These are phyloP conservation scores for Cairneyella variabilis DNA, from an alignment of 495 filamentous ascomycete genomes.

Conservation along the genomic window DNA sequence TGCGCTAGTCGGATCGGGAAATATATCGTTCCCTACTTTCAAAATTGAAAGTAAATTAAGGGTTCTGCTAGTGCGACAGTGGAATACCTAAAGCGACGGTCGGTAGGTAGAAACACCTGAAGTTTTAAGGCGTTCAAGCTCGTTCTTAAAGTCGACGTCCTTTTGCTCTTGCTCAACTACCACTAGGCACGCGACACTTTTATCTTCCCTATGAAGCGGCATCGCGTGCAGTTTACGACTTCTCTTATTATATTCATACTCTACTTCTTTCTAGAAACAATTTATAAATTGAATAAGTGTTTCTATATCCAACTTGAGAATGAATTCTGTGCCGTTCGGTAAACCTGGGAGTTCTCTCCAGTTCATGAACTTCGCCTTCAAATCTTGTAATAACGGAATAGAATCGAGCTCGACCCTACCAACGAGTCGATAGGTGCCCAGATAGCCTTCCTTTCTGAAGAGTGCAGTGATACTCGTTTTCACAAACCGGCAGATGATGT, in stretches of 20 bases:
- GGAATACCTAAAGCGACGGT: neutral
- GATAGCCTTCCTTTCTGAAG: neutral
- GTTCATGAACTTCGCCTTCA: too few species aligned
- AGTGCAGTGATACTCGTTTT: neutral
- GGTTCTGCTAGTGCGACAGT: neutral
- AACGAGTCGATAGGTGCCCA: neutral
- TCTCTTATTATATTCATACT: too few species aligned
- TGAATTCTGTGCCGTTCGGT: too few species aligned
- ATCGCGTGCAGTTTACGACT: constrained; percentile 20
- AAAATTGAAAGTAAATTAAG: too few species aligned
- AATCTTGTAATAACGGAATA: too few species aligned
- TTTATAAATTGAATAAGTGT: too few species aligned
- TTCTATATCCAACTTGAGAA: too few species aligned
- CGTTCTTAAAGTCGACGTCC: constrained; percentile 26
- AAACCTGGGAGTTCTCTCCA: too few species aligned
- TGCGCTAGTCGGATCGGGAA: too few species aligned
- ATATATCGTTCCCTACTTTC: too few species aligned
- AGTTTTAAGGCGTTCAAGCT: constrained; percentile 4
- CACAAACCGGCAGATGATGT: neutral
- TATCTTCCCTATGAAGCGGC: constrained; percentile 24
- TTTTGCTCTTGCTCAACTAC: constrained; percentile 24
- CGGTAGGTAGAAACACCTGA: neutral
- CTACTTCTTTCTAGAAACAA: too few species aligned
- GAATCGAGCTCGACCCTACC: neutral
- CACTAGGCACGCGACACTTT: constrained; percentile 28